Evolutionary conservation across 2,329 filamentous ascomycete genomes (phyloP), one percentile per base, ranked within the genome.

Genomic region (Botrytis fabae): DNA sequence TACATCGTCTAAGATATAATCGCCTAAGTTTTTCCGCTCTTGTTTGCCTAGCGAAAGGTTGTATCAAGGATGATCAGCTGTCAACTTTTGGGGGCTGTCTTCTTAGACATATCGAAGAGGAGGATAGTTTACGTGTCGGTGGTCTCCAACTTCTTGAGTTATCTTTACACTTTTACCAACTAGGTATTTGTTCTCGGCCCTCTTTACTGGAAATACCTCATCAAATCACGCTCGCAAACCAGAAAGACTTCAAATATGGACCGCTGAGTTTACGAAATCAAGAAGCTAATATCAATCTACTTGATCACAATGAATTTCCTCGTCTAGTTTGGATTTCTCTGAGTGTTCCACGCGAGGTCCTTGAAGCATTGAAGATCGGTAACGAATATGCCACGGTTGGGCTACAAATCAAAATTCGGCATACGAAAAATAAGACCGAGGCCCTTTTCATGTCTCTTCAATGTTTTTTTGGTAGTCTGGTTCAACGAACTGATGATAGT

Each of bases 321-420:
- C 5, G 35, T 4, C 48, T 74, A 2, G 38, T 75, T 0, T 75
- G 75, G 57, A 38, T 73, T 14, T 73, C 70, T 38, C 46, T 75
- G 40, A 70, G 38, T 9, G 64, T 76, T 22, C 66, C 75, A 16
- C 69, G 64, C 32, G 9, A 28, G 6, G 69, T 42, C 8, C 20
- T 75, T 12, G 22, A 68, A 7, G 22, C 63, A 14, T 25, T 75
- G 18, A 74, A 46, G 25, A 44, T 18, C 12, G 38, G 28, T n/a
- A 12, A 25, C 18, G 40, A 63, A 6, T 20, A 48, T 48, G 60
- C 59, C 35, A 42, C 38, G 2, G 35, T 72, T 57, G 69, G 22
- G 35, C 32, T 71, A 10, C 69, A 70, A 28, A 22, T 70, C 22
- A 63, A 40, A 12, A 25, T 63, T 42, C 32, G 42, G n/a, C 44